A percentile compares a stretch with the other conserved stretches of the same genome.
phyloP scores from a whole-genome alignment of 352 stramenopile species.

The Phytophthora crassamura region DNA sequence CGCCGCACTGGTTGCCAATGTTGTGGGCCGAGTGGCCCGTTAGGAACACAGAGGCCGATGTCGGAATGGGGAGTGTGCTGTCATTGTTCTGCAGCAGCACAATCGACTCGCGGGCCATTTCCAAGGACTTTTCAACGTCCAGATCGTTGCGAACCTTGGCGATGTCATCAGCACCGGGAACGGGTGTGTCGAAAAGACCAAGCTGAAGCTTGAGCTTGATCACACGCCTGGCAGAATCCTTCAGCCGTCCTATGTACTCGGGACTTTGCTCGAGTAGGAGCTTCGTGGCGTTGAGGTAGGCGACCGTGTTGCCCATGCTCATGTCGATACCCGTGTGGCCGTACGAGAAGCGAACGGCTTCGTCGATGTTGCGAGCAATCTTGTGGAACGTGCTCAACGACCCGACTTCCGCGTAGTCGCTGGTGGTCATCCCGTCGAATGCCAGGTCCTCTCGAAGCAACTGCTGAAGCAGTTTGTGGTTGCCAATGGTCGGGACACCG shows the following conservation, averaged over 20 bases:
- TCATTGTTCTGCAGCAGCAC: constrained; percentile 84
- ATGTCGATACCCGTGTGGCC: constrained; percentile 85
- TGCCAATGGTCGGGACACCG: constrained; percentile 85
- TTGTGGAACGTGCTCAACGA: constrained; percentile 69
- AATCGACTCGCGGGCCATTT: constrained; percentile 73
- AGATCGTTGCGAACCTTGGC: constrained; percentile 44
- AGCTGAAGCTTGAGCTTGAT: constrained; percentile 70
- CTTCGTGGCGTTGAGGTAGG: constrained; percentile 54
- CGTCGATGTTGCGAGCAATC: constrained; percentile 36
- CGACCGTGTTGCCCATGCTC: constrained; percentile 71
- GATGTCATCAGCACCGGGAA: constrained; percentile 52
- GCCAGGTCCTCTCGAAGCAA: constrained; percentile 77
- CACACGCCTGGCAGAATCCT: constrained; percentile 60
- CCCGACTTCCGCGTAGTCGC: constrained; percentile 90
- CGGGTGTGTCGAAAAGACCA: constrained; percentile 61
- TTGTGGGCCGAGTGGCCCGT: constrained; percentile 37
- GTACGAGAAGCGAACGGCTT: constrained; percentile 69
- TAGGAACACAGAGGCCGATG: constrained; percentile 36
- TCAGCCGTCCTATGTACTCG: constrained; percentile 47
- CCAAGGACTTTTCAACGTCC: constrained; percentile 55
- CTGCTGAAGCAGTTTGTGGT: constrained; percentile 69
- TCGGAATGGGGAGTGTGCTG: constrained; percentile 54
- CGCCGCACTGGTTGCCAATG: constrained; percentile 45
- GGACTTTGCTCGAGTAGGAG: constrained; percentile 44
- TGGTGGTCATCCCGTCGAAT: constrained; percentile 87